Percentiles rank a stretch among this genome's conserved stretches.
Conservation (phyloP, 352 stramenopile species). For the Pseudoperonospora humuli region DNA sequence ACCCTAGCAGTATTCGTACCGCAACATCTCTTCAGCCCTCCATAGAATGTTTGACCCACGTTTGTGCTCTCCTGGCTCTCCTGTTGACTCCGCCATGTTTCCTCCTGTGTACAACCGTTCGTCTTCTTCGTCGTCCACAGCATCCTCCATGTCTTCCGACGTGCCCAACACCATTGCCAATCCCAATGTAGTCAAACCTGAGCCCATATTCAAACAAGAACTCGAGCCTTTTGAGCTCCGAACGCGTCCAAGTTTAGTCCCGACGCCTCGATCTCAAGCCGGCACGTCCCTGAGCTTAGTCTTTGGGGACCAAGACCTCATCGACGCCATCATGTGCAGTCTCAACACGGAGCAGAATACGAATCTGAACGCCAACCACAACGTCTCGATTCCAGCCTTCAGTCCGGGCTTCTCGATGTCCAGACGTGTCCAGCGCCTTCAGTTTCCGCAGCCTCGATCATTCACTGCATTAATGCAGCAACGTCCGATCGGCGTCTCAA, state of each 20-base stretch:
- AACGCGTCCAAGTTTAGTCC: constrained; percentile 4
- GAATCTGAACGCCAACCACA: background rate
- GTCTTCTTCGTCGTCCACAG: constrained; percentile 24
- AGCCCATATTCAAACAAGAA: constrained; percentile 27
- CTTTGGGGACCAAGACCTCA: constrained; percentile 68
- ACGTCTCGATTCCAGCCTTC: constrained; percentile 3
- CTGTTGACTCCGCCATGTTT: constrained; percentile 71
- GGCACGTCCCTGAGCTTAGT: constrained; percentile 58
- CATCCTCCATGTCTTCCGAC: constrained; percentile 16
- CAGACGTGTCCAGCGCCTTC: constrained; percentile 10
- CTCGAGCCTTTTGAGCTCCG: constrained; percentile 69
- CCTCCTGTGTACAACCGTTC: constrained; percentile 45
- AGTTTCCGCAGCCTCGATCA: constrained; percentile 11
- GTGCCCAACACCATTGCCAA: constrained; percentile 1
- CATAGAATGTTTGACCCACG: constrained; percentile 27
- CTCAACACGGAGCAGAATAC: constrained; percentile 38
- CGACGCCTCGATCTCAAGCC: constrained; percentile 16
- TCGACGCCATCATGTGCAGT: constrained; percentile 75
- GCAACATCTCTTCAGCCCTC: background rate
- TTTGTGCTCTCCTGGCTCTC: constrained; percentile 38
- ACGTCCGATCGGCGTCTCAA: constrained; percentile 5
- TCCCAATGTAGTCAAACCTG: constrained; percentile 10
- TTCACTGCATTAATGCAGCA: constrained; percentile 29
- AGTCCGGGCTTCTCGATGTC: constrained; percentile 14
- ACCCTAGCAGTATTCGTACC: constrained; percentile 30